Evolutionary conservation across 306 rosid species (phyloP).

Genomic region (Fragaria ananassa): DNA sequence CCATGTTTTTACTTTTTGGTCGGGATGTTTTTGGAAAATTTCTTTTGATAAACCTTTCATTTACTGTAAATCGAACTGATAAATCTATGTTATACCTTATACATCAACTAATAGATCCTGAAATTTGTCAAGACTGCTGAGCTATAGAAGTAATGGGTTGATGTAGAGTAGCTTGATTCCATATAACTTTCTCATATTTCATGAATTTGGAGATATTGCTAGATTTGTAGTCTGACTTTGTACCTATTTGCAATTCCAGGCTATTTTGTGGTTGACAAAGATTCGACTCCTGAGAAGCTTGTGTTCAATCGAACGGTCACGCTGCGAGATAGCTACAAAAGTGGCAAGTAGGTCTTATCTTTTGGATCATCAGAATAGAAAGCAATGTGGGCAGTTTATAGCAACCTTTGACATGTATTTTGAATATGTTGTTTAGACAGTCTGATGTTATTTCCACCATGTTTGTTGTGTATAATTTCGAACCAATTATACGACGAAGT

Average conservation of each 20-base stretch:
- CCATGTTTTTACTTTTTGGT: background rate
- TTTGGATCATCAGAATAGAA: background rate
- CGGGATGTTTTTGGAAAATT: background rate
- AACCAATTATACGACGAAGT: slow-evolving; percentile 5
- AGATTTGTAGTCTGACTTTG: background rate
- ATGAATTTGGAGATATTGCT: background rate
- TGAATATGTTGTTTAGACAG: background rate
- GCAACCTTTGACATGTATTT: background rate
- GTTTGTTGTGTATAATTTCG: background rate
- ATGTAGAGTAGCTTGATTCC: background rate
- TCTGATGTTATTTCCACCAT: background rate
- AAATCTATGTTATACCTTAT: background rate
- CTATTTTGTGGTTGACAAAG: slow-evolving; percentile 82
- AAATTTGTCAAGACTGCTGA: background rate
- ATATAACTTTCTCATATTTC: background rate
- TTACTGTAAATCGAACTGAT: background rate
- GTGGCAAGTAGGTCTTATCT: slow-evolving; percentile 54
- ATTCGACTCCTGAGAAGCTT: slow-evolving; percentile 73
- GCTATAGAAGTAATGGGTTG: background rate
- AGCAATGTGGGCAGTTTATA: background rate
- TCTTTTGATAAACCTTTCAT: background rate
- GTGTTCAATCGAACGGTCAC: slow-evolving; percentile 89
- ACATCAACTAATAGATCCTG: background rate
- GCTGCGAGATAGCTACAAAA: slow-evolving; percentile 68
- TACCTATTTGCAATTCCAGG: slow-evolving; percentile 49